These are phyloP conservation scores for Gautieria morchelliformis DNA, from an alignment of 768 basidiomycete species.

Conservation along the genomic window DNA sequence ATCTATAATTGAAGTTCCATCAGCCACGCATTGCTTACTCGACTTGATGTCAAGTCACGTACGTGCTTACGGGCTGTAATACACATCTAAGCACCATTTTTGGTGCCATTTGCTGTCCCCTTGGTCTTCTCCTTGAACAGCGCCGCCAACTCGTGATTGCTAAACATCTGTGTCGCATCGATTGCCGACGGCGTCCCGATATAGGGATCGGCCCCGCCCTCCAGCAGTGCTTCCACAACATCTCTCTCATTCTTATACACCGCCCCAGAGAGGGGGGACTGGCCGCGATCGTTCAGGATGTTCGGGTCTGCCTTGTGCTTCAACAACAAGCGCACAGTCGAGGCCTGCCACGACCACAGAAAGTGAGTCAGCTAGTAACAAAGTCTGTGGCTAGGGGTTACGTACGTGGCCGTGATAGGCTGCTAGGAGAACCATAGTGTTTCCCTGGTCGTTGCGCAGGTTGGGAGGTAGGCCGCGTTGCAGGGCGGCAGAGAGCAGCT, in stretches of 20 bases:
- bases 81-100: not conserved
- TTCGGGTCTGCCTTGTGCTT: slow-evolving; percentile 55
- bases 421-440: slow-evolving; percentile 72
- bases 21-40: too few relatives aligned
- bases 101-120: not conserved
- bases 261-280: slow-evolving; percentile 67
- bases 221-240: slow-evolving; percentile 46
- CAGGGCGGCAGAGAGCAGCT: slow-evolving; percentile 47
- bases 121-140: slow-evolving; percentile 22
- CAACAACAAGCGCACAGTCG: slow-evolving; percentile 44
- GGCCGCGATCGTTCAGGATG: slow-evolving; percentile 58
- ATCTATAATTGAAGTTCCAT: too few relatives aligned
- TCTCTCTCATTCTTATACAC: slow-evolving; percentile 66
- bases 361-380: not conserved
- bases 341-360: slow-evolving; percentile 11
- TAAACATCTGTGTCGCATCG: slow-evolving; percentile 61
- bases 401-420: slow-evolving; percentile 55
- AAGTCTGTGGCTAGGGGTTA: too few relatives aligned
- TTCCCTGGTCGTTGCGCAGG: slow-evolving; percentile 68
- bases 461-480: slow-evolving; percentile 64
- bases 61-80: too few relatives aligned
- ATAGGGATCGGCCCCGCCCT: slow-evolving; percentile 49
- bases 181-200: slow-evolving; percentile 59
- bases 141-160: slow-evolving; percentile 42
- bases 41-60: too few relatives aligned